These are phyloP conservation scores for Exophiala calicioides DNA, from an alignment of 2,329 filamentous ascomycete genomes.

Conservation along the genomic window DNA sequence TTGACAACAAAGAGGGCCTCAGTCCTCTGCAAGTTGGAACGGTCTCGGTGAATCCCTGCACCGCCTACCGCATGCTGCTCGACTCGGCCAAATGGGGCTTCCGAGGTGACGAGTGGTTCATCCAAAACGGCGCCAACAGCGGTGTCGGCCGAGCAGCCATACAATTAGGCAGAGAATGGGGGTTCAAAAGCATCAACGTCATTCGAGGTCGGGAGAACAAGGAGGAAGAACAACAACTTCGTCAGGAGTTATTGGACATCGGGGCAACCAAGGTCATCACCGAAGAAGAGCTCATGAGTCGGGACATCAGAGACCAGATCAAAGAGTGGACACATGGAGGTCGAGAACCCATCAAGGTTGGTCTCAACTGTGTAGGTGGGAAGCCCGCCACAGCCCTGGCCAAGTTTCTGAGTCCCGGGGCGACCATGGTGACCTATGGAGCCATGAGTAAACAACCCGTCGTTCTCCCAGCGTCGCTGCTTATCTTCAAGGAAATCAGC, in stretches of 20 bases:
- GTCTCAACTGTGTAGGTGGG: constrained; percentile 91
- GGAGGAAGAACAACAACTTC: constrained; percentile 58
- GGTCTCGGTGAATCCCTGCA: constrained; percentile 88
- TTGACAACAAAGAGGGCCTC: constrained; percentile 70
- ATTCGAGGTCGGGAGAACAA: constrained; percentile 71
- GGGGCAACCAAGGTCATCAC: constrained; percentile 66
- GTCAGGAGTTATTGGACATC: constrained; percentile 60
- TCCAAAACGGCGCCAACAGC: constrained; percentile 95
- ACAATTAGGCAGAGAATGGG: constrained; percentile 83
- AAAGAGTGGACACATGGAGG: constrained; percentile 72
- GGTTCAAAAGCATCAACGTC: constrained; percentile 86
- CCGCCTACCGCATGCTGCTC: constrained; percentile 87
- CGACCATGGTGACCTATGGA: constrained; percentile 87
- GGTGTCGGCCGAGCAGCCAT: constrained; percentile 90
- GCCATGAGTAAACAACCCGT: constrained; percentile 92
- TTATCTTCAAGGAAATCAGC: constrained; percentile 90
- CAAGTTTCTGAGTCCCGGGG: constrained; percentile 67
- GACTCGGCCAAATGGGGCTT: constrained; percentile 66
- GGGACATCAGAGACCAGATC: constrained; percentile 50
- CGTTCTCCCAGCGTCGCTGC: constrained; percentile 72
- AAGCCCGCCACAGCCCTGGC: constrained; percentile 78
- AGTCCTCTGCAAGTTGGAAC: constrained; percentile 79
- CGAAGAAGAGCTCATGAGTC: constrained; percentile 56
- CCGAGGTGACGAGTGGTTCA: constrained; percentile 82
- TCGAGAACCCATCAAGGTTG: constrained; percentile 71